Base-by-base conservation (phyloP, 177 flowering plant genomes). In the Tripterygium wilfordii region DNA sequence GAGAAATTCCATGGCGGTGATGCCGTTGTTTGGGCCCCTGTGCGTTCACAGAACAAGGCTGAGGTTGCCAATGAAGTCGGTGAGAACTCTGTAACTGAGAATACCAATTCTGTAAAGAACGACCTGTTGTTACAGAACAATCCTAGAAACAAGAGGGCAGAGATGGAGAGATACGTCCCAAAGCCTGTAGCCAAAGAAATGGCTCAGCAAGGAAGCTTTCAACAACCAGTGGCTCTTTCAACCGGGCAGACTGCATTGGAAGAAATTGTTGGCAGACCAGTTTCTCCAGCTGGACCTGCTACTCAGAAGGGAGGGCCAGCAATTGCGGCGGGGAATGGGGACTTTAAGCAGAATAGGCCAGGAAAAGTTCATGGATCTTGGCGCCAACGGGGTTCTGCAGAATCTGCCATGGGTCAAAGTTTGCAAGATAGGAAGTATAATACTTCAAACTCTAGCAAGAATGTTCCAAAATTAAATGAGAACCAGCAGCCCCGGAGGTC, bases 151-250 rank as follows among this genome's bases (percentile, higher is more conserved):
- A 90, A 77, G 71, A 80, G 99, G 58, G 97, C 95, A 24, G 99
- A 94, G 54, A 90, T 87, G 62, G 96, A 90, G 68, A 81, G 92
- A 39, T 94, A 94, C 65, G 81, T 94, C 17, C 95, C 99, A 14
- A 94, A 90, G 63, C 88, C 88, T 32, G 83, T 65, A 12, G 96
- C 84, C 14, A 88, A 86, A 65, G 97, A 94, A 68, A 59, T 74
- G 69, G 82, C 90, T 20, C 86, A 82, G 63, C 95, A 79, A 53
- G 83, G 74, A 41, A 71, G 62, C 39, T 29, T 15, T 42, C 78
- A 67, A 22, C 76, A 48, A 14, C 55, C 63, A 2, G 49, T 36
- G 10, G 51, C 63, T 61, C 56, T 80, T 47, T 35, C 67, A 56
- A 41, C 29, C 45, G 54, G 53, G 50, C 66, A 63, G 48, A 51